phyloP scores from a whole-genome alignment of 805 yeast species.

The Hanseniaspora lindneri region DNA sequence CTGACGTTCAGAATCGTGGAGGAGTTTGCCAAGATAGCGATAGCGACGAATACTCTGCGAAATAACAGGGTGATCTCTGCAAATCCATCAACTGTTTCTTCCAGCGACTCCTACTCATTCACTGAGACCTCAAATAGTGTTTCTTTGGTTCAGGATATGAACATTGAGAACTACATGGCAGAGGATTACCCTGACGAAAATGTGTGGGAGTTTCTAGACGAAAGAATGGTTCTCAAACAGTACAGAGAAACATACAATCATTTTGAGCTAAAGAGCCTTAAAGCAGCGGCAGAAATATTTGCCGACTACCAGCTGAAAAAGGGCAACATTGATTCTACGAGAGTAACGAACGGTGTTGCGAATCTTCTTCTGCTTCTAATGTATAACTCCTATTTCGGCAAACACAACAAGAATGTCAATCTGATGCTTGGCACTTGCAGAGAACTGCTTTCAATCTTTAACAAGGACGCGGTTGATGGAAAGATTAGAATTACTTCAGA shows the following conservation, averaged over 20 bases:
- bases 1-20: slow-evolving; percentile 8
- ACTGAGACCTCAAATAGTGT: no score
- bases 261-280: slow-evolving; percentile 2
- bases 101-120: neutral
- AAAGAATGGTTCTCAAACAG: slow-evolving; percentile 1
- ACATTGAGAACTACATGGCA: neutral
- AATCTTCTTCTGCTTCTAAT: neutral
- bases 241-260: neutral
- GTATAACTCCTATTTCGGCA: slow-evolving; percentile 8
- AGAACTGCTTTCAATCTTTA: neutral
- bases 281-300: neutral
- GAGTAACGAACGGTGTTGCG: neutral
- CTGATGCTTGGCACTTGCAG: neutral
- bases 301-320: neutral
- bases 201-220: slow-evolving; percentile 1
- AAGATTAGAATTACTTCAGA: slow-evolving; percentile 7
- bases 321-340: neutral
- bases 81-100: neutral
- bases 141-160: neutral
- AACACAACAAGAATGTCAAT: slow-evolving; percentile 7
- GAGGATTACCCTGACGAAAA: neutral
- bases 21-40: slow-evolving; percentile 9
- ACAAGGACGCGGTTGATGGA: no score
- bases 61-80: neutral
- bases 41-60: neutral